A percentile compares a stretch with the other conserved stretches of the same genome.
Conservation (phyloP, 345 rosid genomes). For the Bretschneidera sinensis region DNA sequence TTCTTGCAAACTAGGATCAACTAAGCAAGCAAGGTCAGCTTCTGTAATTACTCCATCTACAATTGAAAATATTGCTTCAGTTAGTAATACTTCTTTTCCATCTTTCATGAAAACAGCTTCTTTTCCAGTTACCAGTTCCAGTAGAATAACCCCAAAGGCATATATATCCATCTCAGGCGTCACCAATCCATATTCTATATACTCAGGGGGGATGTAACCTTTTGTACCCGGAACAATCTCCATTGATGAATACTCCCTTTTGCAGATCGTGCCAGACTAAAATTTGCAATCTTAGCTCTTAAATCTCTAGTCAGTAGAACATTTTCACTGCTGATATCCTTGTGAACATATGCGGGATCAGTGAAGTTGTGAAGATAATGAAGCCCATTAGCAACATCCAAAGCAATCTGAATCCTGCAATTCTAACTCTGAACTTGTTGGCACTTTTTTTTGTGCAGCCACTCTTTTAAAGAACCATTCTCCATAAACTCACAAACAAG, state of each 20-base stretch:
- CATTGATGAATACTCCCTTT: slow-evolving; percentile 19
- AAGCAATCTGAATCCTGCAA: no score
- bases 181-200: slow-evolving; percentile 31
- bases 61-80: slow-evolving; percentile 16
- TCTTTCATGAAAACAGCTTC: slow-evolving; percentile 26
- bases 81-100: slow-evolving; percentile 19
- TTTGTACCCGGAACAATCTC: slow-evolving; percentile 24
- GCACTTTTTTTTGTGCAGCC: no score
- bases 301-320: slow-evolving; percentile 30
- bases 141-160: slow-evolving; percentile 43
- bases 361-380: no score
- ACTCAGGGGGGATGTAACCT: slow-evolving; percentile 47
- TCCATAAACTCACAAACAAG: no score
- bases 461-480: no score
- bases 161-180: slow-evolving; percentile 36
- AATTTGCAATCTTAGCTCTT: slow-evolving; percentile 41
- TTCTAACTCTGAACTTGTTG: no score
- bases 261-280: slow-evolving; percentile 32
- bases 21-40: slow-evolving; percentile 6
- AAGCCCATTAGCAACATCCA: no score
- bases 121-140: slow-evolving; percentile 40
- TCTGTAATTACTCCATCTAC: slow-evolving; percentile 22
- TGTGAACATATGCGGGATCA: slow-evolving; percentile 38
- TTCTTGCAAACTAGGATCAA: slow-evolving; percentile 29
- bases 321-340: slow-evolving; percentile 35